Base-by-base conservation (phyloP, 2,329 filamentous ascomycete genomes). In the Metarhizium sp. region DNA sequence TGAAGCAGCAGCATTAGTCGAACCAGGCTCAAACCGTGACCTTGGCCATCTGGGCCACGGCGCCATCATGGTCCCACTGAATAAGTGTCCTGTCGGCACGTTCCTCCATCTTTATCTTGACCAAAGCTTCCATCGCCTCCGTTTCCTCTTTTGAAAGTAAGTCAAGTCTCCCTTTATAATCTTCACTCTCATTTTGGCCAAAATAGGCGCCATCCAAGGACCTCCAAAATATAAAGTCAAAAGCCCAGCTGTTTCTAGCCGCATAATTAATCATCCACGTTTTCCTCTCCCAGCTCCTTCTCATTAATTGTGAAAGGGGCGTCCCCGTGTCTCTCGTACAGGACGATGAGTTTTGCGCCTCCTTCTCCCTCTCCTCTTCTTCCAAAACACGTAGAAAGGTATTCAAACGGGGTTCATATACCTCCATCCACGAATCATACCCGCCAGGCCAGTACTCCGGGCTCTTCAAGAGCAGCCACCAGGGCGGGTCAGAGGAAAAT, bases 151-250 rank as follows among this genome's bases (percentile, higher is more conserved):
- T 2, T 13, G 16, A 42, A 42, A 42, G 40, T 18, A 42, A 0
- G 40, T 42, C 40, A 0, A 42, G 40, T 42, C 40, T 42, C 40
- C 14, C 14, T 18, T n/a, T 0, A 18, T 42, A 42, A 42, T 42
- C 2, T 16, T 13, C 40, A 42, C 6, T 80, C 10, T 61, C 58
- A 13, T 59, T 60, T 1, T 50, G 58, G 2, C 69, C 69, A 55
- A 69, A 71, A 53, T 63, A 70, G 1, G 54, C 58, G 54, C 66
- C 57, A 55, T 73, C 69, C n/a, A 73, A 55, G 55, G 58, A 69
- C 52, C 62, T 69, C 70, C 70, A 73, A 55, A 55, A 74, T 6
- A 73, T 57, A 8, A 60, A 59, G 54, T 74, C 71, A 58, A 74
- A 71, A 0, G 64, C 67, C 69, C 67, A 73, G 55, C 68, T 71